Percentiles rank a stretch among this genome's conserved stretches.
phyloP scores from a whole-genome alignment of 768 basidiomycete genomes.

The Phanerochaete sordida region DNA sequence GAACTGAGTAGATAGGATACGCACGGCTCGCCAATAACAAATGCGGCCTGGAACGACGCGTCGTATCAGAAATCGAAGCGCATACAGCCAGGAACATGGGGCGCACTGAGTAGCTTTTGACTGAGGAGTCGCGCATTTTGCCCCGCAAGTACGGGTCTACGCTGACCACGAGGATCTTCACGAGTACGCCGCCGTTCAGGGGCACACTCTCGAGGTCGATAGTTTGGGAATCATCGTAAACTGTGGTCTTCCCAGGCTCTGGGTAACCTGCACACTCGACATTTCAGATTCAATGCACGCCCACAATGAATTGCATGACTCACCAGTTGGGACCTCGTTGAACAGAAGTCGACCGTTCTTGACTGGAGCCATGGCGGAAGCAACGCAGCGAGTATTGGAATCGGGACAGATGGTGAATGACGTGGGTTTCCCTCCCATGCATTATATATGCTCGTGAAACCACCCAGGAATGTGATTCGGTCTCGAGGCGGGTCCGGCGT shows the following conservation, averaged over 20 bases:
- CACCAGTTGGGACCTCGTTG: slow-evolving; percentile 26
- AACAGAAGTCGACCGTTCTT: slow-evolving; percentile 26
- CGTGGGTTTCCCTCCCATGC: too few relatives aligned
- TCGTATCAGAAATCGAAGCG: neutral
- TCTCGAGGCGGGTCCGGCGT: neutral
- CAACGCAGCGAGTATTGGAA: neutral
- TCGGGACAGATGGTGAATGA: neutral
- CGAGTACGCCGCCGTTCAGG: slow-evolving; percentile 26
- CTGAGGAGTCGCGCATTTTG: slow-evolving; percentile 9
- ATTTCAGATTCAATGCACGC: neutral
- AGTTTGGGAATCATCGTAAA: slow-evolving; percentile 22
- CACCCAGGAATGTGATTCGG: neutral
- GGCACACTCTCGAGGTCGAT: slow-evolving; percentile 25
- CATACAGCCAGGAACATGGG: slow-evolving; percentile 24
- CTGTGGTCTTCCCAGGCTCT: slow-evolving; percentile 26
- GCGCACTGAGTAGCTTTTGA: slow-evolving; percentile 3
- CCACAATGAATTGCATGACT: slow-evolving; percentile 1
- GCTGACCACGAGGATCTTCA: slow-evolving; percentile 24
- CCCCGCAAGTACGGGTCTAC: slow-evolving; percentile 19
- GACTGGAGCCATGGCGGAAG: slow-evolving; percentile 21
- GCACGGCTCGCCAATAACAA: slow-evolving; percentile 25
- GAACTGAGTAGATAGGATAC: slow-evolving; percentile 6
- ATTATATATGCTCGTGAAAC: neutral
- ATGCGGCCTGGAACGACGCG: slow-evolving; percentile 18
- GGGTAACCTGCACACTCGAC: slow-evolving; percentile 20